Base-by-base conservation (phyloP, 2,329 filamentous ascomycete genomes). In the Didymella exigua region DNA sequence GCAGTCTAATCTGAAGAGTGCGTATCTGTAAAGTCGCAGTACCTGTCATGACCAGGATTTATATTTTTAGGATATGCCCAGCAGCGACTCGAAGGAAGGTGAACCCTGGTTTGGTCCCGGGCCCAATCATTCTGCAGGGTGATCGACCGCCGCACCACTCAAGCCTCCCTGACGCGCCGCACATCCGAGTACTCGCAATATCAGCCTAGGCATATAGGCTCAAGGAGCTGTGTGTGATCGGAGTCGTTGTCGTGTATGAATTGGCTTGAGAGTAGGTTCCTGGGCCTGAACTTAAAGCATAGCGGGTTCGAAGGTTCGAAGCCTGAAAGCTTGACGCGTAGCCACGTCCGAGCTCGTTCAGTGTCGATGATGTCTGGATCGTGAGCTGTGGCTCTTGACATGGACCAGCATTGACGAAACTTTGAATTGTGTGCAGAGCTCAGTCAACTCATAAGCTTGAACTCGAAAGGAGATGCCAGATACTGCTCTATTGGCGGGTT, bases 101-200 rank as follows among this genome's bases (percentile, higher is more conserved):
- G 41, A 43, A 55, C 52, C 52, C 52, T 55, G 42, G 36, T 37
- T 30, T 30, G 40, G 38, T 36, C 16, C 16, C 19, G 27, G 38
- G 23, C 16, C 52, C 52, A 50, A 46, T 55, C 46, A 55, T 30
- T 45, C n/a, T 47, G 46, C 34, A 46, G 42, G 46, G 34, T 49
- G 40, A 23, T n/a, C 26, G 37, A n/a, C 18, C 38, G 31, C 33
- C 40, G 40, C 45, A 13, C 41, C 33, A 49, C 23, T 49, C 24
- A 33, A 47, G 41, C 36, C 18, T 31, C 30, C 26, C 24, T 27
- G 30, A 37, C n/a, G 47, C 46, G 52, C 52, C 52, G 52, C 19
- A 46, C 10, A 50, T 37, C 41, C 46, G 52, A 27, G 16, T 27
- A 13, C 9, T 42, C 16, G 5, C 29, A 16, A 4, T 29, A 13